Evolutionary conservation across 2,329 filamentous ascomycete species (phyloP).

Genomic region (Fusarium mangiferae): DNA sequence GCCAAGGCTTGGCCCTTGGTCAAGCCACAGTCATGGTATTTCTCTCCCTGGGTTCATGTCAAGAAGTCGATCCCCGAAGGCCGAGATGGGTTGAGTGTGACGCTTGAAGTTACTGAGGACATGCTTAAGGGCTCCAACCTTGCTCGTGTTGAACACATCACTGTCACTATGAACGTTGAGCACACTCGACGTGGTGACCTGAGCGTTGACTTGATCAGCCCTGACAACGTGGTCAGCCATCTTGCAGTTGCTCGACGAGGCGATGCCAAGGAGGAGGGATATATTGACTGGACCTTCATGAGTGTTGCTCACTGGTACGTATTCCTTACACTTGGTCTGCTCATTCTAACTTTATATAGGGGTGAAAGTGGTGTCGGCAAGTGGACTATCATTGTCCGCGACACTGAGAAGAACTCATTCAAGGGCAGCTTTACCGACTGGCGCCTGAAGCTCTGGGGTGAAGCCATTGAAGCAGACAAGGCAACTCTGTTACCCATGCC

Average conservation of each 20-base stretch:
- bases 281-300: slow-evolving; percentile 99
- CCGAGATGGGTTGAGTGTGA: slow-evolving; percentile 78
- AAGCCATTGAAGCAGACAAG: slow-evolving; percentile 79
- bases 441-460: slow-evolving; percentile 94
- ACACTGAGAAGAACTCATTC: slow-evolving; percentile 80
- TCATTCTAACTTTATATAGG: slow-evolving; percentile 61
- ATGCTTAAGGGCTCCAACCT: slow-evolving; percentile 87
- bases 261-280: slow-evolving; percentile 76
- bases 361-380: slow-evolving; percentile 87
- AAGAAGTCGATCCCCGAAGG: slow-evolving; percentile 88
- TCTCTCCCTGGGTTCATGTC: slow-evolving; percentile 93
- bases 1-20: slow-evolving; percentile 88
- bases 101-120: slow-evolving; percentile 83
- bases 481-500: slow-evolving; percentile 84
- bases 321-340: neutral
- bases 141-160: slow-evolving; percentile 90
- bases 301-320: slow-evolving; percentile 92
- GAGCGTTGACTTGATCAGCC: slow-evolving; percentile 90
- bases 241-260: slow-evolving; percentile 78
- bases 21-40: slow-evolving; percentile 95
- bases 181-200: slow-evolving; percentile 90
- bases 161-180: slow-evolving; percentile 95
- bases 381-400: slow-evolving; percentile 92
- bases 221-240: slow-evolving; percentile 82
- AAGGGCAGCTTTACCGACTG: slow-evolving; percentile 87